phyloP scores from a whole-genome alignment of 495 filamentous ascomycete species.

The Acidiella bohemica region DNA sequence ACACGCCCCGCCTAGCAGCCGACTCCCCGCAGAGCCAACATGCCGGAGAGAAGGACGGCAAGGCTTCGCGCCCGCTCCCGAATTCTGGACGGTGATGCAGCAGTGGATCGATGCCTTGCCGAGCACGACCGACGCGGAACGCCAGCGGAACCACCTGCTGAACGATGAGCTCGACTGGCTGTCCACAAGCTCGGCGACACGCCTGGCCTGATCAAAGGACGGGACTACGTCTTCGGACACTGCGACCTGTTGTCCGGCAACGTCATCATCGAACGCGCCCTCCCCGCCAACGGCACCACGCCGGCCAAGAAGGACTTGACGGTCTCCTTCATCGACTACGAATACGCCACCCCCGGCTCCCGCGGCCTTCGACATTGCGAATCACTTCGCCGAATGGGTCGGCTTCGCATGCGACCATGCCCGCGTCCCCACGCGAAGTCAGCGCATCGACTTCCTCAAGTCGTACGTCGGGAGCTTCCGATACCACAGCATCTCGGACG shows the following conservation, averaged over 20 bases:
- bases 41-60: constrained; percentile 4
- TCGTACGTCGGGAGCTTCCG: constrained; percentile 57
- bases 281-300: constrained; percentile 22
- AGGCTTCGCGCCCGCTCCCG: constrained; percentile 33
- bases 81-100: constrained; percentile 91
- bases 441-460: constrained; percentile 67
- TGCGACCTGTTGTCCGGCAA: constrained; percentile 92
- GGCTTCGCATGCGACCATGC: constrained; percentile 89
- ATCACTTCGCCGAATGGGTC: constrained; percentile 98
- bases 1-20: constrained; percentile 9
- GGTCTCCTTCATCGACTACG: constrained; percentile 95
- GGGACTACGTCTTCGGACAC: constrained; percentile 82
- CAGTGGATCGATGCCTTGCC: constrained; percentile 90
- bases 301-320: constrained; percentile 9
- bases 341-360: constrained; percentile 80
- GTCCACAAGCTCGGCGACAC: constrained; percentile 56
- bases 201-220: constrained; percentile 49
- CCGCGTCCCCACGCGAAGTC: constrained; percentile 63
- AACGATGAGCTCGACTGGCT: constrained; percentile 62
- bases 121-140: constrained; percentile 50
- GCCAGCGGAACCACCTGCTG: constrained; percentile 47
- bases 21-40: constrained; percentile 5
- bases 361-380: constrained; percentile 96
- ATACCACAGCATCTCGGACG: constrained; percentile 25
- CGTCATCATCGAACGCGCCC: constrained; percentile 51